A percentile compares a stretch with the other conserved stretches of the same genome.
Evolutionary conservation across 1,139 yeast genomes (phyloP).

Genomic region (Candida buenavistaensis): DNA sequence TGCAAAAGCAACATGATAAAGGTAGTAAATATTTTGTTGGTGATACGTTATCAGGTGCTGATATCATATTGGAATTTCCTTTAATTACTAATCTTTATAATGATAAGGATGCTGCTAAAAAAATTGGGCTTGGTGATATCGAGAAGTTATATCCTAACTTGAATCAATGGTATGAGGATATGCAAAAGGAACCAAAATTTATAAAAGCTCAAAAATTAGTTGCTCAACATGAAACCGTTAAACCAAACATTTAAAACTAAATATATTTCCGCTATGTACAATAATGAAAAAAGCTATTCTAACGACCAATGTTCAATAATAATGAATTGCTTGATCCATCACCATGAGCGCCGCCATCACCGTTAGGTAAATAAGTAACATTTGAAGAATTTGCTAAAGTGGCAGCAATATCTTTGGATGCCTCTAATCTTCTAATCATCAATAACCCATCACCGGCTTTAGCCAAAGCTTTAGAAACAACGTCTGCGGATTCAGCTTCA

Average conservation of each 20-base stretch:
- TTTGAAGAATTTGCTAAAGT: conserved; percentile 83
- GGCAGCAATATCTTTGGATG: conserved; percentile 91
- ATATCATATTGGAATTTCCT: conserved; percentile 40
- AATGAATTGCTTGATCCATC: conserved; percentile 34
- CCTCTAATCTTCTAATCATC: conserved; percentile 93
- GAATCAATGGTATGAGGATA: conserved; percentile 24
- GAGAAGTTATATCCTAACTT: conserved; percentile 23
- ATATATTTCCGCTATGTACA: neutral
- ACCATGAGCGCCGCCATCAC: conserved; percentile 32
- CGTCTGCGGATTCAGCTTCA: conserved; percentile 98
- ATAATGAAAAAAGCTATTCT: conserved; percentile 3
- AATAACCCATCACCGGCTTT: conserved; percentile 97
- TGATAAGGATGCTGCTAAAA: conserved; percentile 5
- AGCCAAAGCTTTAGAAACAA: conserved; percentile 87
- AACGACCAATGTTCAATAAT: conserved; percentile 44
- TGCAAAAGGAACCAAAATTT: conserved; percentile 20
- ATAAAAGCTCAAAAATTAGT: conserved; percentile 22
- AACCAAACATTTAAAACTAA: conserved; percentile 12
- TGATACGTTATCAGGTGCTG: conserved; percentile 37
- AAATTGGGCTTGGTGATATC: conserved; percentile 9
- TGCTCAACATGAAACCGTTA: conserved; percentile 7
- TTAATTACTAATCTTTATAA: conserved; percentile 22
- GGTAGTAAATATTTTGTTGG: conserved; percentile 36
- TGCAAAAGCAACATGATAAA: conserved; percentile 26
- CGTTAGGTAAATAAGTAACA: conserved; percentile 86